Evolutionary conservation across 345 rosid species (phyloP).

Genomic region (Excoecaria cochinchinensis): DNA sequence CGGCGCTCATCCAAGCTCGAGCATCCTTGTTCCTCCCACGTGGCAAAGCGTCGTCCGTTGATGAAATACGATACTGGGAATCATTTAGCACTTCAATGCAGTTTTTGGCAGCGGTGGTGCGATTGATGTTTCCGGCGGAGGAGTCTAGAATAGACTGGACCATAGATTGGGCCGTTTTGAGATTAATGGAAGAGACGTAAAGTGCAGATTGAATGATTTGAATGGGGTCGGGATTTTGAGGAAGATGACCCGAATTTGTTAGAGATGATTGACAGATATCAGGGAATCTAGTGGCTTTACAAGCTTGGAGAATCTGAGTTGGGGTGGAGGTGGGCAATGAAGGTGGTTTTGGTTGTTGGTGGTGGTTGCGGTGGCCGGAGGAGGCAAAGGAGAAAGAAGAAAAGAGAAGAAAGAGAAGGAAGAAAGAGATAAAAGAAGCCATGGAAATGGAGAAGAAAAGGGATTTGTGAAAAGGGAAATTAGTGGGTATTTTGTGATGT

Average conservation of each 20-base stretch:
- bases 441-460: slow-evolving; percentile 19
- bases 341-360: background rate
- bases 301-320: slow-evolving; percentile 41
- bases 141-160: slow-evolving; percentile 51
- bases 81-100: slow-evolving; percentile 56
- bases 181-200: slow-evolving; percentile 50
- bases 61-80: slow-evolving; percentile 49
- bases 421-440: slow-evolving; percentile 30
- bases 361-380: slow-evolving; percentile 11
- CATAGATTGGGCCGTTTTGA: slow-evolving; percentile 53
- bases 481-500: background rate
- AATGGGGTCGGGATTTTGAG: slow-evolving; percentile 42
- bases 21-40: slow-evolving; percentile 62
- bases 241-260: slow-evolving; percentile 24
- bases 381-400: slow-evolving; percentile 10
- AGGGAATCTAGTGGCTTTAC: slow-evolving; percentile 63
- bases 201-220: slow-evolving; percentile 70
- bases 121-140: slow-evolving; percentile 55
- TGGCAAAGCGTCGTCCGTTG: slow-evolving; percentile 41
- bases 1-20: slow-evolving; percentile 80
- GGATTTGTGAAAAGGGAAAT: background rate
- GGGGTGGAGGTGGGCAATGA: background rate
- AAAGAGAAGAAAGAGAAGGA: slow-evolving; percentile 22
- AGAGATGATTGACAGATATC: slow-evolving; percentile 48
- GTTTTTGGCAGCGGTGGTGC: slow-evolving; percentile 52